phyloP scores from a whole-genome alignment of 495 filamentous ascomycete genomes.

The Penicillium roqueforti region DNA sequence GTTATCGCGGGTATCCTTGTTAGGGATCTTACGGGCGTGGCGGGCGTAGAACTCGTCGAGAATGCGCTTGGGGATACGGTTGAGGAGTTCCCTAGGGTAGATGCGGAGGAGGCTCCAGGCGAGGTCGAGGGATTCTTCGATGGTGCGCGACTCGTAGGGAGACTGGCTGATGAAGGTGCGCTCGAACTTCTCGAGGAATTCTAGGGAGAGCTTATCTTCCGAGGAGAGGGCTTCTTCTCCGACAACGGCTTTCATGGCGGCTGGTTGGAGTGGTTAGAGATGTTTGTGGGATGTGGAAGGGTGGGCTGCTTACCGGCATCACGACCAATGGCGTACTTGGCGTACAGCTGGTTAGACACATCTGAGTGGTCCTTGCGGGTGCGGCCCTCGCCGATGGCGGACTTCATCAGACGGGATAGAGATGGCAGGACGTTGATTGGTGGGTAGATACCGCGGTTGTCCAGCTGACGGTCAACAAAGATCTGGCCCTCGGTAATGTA shows the following conservation, averaged over 20 bases:
- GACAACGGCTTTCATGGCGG: conserved; percentile 98
- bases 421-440: conserved; percentile 99
- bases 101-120: conserved; percentile 95
- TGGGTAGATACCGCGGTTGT: conserved; percentile 96
- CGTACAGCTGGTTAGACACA: conserved; percentile 98
- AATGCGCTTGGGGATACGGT: conserved; percentile 91
- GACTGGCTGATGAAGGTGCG: conserved; percentile 86
- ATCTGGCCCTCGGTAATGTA: conserved; percentile 99
- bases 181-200: conserved; percentile 99
- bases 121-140: conserved; percentile 88
- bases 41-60: conserved; percentile 90
- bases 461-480: conserved; percentile 88
- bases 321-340: conserved; percentile 98
- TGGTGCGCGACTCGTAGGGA: conserved; percentile 83
- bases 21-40: conserved; percentile 49
- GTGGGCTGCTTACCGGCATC: conserved; percentile 61
- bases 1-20: conserved; percentile 72
- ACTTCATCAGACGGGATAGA: conserved; percentile 99
- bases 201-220: conserved; percentile 95
- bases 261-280: conserved; percentile 30
- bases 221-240: conserved; percentile 93
- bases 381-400: conserved; percentile 94
- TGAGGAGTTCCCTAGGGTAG: conserved; percentile 95
- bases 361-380: conserved; percentile 95
- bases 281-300: background rate